Percentiles rank a stretch among this genome's conserved stretches.
phyloP scores from a whole-genome alignment of 2,329 filamentous ascomycete species.

The Fusarium sambucinum region DNA sequence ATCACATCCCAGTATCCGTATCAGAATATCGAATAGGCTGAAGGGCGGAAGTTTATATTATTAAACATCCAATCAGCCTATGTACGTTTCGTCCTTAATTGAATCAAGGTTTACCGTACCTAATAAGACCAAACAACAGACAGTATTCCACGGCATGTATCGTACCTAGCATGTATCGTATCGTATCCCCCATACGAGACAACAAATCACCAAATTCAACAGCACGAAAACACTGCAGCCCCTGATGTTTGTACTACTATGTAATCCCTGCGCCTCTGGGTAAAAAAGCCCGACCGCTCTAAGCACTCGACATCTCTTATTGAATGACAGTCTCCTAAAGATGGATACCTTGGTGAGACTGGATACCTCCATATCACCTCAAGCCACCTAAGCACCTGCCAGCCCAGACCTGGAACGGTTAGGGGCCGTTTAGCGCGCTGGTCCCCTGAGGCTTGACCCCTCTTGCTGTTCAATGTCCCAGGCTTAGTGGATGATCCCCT shows the following conservation, averaged over 20 bases:
- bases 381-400: slow-evolving; percentile 19
- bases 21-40: not conserved
- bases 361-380: slow-evolving; percentile 9
- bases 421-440: slow-evolving; percentile 40
- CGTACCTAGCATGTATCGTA: not conserved
- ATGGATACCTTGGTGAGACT: slow-evolving; percentile 20
- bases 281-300: slow-evolving; percentile 13
- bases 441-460: slow-evolving; percentile 39
- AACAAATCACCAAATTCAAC: slow-evolving; percentile 6
- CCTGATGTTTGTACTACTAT: slow-evolving; percentile 23
- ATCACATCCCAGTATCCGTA: not conserved
- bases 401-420: slow-evolving; percentile 38
- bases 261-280: slow-evolving; percentile 13
- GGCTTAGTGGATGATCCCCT: slow-evolving; percentile 40
- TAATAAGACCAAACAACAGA: slow-evolving; percentile 1
- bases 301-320: slow-evolving; percentile 10
- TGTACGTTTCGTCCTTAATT: not conserved
- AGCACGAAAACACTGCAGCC: slow-evolving; percentile 10
- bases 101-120: not conserved
- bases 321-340: slow-evolving; percentile 16
- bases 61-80: slow-evolving; percentile 9
- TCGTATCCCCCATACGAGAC: slow-evolving; percentile 1
- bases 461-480: slow-evolving; percentile 31
- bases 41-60: slow-evolving; percentile 6
- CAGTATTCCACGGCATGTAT: not conserved